A percentile compares a stretch with the other conserved stretches of the same genome.
Conservation (phyloP, 2,329 filamentous ascomycete genomes). For the Bipolaris oryzae region DNA sequence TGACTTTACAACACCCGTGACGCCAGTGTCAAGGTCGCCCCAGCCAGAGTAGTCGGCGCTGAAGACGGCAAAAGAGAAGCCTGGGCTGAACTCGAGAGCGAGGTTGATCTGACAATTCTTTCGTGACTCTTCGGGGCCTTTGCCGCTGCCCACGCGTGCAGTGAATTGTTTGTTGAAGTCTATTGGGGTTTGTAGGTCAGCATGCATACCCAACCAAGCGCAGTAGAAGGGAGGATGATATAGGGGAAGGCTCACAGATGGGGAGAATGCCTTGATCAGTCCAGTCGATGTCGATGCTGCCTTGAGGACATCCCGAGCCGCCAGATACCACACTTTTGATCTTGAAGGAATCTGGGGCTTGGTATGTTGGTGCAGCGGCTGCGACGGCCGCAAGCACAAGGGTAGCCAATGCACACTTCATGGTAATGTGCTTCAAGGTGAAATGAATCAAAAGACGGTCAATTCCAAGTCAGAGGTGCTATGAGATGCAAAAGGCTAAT, state of each 20-base stretch:
- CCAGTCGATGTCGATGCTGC: constrained; percentile 43
- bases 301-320: constrained; percentile 46
- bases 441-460: background rate
- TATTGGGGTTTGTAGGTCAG: constrained; percentile 6
- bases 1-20: constrained; percentile 42
- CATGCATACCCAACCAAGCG: no score
- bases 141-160: constrained; percentile 35
- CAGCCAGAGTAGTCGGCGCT: constrained; percentile 46
- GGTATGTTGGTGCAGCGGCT: constrained; percentile 26
- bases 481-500: background rate
- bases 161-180: constrained; percentile 43
- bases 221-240: no score
- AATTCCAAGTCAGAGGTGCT: no score
- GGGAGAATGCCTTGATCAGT: constrained; percentile 39
- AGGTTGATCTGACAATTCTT: constrained; percentile 50
- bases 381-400: constrained; percentile 33
- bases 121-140: constrained; percentile 35
- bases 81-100: constrained; percentile 41
- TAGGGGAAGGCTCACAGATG: constrained; percentile 30
- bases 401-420: constrained; percentile 35
- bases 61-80: constrained; percentile 46
- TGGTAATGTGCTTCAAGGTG: constrained; percentile 13
- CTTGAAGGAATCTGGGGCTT: constrained; percentile 37
- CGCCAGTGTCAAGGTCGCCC: constrained; percentile 43
- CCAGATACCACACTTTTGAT: constrained; percentile 41